Conservation (phyloP, 1,139 yeast species). For the Pneumocystis jirovecii region DNA sequence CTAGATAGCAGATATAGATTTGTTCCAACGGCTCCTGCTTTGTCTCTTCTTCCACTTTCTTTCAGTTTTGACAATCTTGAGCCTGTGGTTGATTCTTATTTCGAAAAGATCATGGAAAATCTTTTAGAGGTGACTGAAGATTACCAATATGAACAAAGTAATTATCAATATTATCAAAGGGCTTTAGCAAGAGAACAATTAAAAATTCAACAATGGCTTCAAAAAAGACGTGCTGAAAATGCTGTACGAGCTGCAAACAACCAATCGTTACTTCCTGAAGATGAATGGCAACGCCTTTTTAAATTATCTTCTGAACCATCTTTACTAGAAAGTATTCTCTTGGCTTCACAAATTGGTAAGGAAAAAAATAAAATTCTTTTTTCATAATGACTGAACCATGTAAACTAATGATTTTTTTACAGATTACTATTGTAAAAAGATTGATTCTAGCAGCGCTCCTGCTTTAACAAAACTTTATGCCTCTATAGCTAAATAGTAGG, state of each 20-base stretch:
- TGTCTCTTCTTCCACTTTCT: slow-evolving; percentile 12
- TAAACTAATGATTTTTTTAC: not conserved
- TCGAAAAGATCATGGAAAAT: slow-evolving; percentile 43
- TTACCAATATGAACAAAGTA: slow-evolving; percentile 66
- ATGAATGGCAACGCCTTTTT: slow-evolving; percentile 56
- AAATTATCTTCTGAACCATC: slow-evolving; percentile 65
- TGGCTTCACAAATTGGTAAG: slow-evolving; percentile 54
- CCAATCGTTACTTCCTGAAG: slow-evolving; percentile 36
- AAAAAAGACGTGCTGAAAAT: slow-evolving; percentile 47
- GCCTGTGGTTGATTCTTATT: slow-evolving; percentile 29
- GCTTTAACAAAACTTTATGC: slow-evolving; percentile 17
- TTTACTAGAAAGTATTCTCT: slow-evolving; percentile 56
- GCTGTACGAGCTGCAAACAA: slow-evolving; percentile 42
- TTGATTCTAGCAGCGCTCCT: slow-evolving; percentile 17
- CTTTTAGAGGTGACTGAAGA: slow-evolving; percentile 64
- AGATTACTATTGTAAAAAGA: slow-evolving; percentile 18
- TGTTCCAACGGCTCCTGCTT: slow-evolving; percentile 13
- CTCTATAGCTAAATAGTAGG: not conserved
- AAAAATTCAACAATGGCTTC: slow-evolving; percentile 63
- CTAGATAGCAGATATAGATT: not conserved
- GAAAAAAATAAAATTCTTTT: slow-evolving; percentile 25
- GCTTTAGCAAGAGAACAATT: slow-evolving; percentile 55
- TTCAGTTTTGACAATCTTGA: slow-evolving; percentile 27
- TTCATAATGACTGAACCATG: not conserved
- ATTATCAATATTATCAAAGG: slow-evolving; percentile 73